Base-by-base conservation (phyloP, 2,329 filamentous ascomycete genomes). In the Fusarium paranaense region DNA sequence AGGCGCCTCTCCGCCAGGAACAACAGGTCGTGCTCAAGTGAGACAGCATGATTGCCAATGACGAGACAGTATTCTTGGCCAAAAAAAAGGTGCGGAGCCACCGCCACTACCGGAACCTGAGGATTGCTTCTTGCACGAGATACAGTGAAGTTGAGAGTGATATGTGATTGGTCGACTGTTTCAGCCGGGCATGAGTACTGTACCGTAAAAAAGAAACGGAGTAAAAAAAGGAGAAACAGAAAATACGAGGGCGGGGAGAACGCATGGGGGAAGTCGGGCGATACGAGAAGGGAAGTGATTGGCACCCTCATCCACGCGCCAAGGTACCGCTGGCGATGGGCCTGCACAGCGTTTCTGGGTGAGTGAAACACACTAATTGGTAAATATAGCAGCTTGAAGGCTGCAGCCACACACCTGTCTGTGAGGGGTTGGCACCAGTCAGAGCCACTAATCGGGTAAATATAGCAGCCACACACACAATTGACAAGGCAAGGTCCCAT, bases 261-360 rank as follows among this genome's bases (percentile, higher is more conserved):
- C 37, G 25, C 45, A 70, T 37, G 25, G 25, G 14, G 30, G 25
- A 30, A 50, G 45, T 25, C 16, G 45, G 63, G 58, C 71, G 69
- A 62, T 72, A 72, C 71, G 71, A 73, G 45, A 32, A 18, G 38
- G 9, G n/a, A 25, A 74, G 20, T 72, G 71, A 74, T 73, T 73
- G 71, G 71, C n/a, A 52, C 58, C 25, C 18, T 54, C 38, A 70
- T 33, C 67, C 71, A 73, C 71, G 70, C 18, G 42, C 45, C 45
- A 50, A 50, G 45, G 45, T 50, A 30, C 45, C 45, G 45, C 45
- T 18, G 16, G 45, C 25, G 22, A 50, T 50, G 45, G 45, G 42
- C 8, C 42, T 9, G 14, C 45, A 25, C 16, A 30, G 45, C 22
- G 22, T 50, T 45, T 45, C 38, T 27, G 27, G 45, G 40, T 16